Evolutionary conservation across 257 asterid species (phyloP), one percentile per base, ranked within the genome.

Genomic region (Striga asiatica): DNA sequence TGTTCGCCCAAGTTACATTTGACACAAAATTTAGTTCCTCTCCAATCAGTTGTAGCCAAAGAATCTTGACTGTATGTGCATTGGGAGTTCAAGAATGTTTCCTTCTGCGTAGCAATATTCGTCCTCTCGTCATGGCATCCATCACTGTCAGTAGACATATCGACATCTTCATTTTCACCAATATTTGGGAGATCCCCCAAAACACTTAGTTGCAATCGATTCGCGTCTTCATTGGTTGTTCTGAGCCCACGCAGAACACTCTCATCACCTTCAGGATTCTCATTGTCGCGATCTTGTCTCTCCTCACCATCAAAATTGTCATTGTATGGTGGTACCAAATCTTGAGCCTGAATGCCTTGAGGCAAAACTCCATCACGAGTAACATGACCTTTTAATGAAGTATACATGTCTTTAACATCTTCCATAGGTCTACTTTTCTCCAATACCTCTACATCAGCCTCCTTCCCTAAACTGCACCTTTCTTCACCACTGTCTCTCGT

Each of bases 1-100:
- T 69, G 55, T 17, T 72, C 93, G 64, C 71, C 81, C 29, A 51
- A 52, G 31, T 70, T 63, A 55, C 93, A 78, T 70, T 76, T 79
- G 70, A 71, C 54, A 56, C 95, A 84, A 35, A 57, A 51, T 64
- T 73, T 24, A 39, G 58, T 29, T 5, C 3, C 70, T 69, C 80
- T 62, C 60, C 31, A 54, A 41, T 70, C 73, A 54, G 24, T 65
- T 51, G 71, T 72, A 7, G 65, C 69, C 39, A 34, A 10, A 34
- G 9, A 5, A 34, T 7, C 32, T 27, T 27, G 32, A 7, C 32
- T 27, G 32, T 27, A 27, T 27, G 5, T 27, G 32, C 32, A 27
- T 7, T 78, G 87, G 37, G 79, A 76, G 73, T 72, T 74, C 65
- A 76, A 68, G 58, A 84, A 73, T 42, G 62, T 50, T 58, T 69